Conservation (phyloP, 2,329 filamentous ascomycete genomes). For the Macrophomina tecta region DNA sequence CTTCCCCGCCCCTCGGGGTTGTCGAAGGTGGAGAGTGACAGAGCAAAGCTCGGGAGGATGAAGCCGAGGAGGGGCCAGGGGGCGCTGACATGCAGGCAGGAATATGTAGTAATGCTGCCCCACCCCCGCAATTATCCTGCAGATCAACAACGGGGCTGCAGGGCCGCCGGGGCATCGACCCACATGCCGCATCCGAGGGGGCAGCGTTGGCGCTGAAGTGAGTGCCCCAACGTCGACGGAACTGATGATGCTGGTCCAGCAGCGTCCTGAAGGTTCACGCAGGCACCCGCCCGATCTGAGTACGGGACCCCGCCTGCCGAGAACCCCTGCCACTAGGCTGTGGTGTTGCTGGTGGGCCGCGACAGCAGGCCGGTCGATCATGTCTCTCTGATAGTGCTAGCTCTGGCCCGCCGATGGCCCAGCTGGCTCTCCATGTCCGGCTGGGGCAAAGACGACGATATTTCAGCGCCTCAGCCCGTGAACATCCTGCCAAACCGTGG, state of each 20-base stretch:
- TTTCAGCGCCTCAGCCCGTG: not conserved
- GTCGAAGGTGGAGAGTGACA: not conserved
- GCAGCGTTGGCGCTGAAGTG: no score
- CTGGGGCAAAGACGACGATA: no score
- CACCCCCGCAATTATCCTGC: constrained; percentile 15
- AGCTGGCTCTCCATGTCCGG: no score
- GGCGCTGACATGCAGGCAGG: not conserved
- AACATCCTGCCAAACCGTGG: not conserved
- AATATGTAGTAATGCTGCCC: not conserved
- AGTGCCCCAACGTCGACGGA: no score
- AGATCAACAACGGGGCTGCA: constrained; percentile 2
- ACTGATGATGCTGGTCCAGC: not conserved
- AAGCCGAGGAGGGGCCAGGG: not conserved
- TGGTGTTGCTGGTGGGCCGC: not conserved
- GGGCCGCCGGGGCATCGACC: not conserved
- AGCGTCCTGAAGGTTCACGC: not conserved
- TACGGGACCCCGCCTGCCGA: not conserved
- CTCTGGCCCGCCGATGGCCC: no score
- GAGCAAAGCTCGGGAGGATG: not conserved
- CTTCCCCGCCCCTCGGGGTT: not conserved
- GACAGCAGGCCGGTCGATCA: not conserved
- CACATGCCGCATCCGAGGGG: no score
- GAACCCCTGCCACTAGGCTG: no score
- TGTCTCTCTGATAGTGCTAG: not conserved
- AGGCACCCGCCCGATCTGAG: not conserved